Evolutionary conservation across 2,329 filamentous ascomycete genomes (phyloP), one percentile per base, ranked within the genome.

Genomic region (Diplodia seriata): DNA sequence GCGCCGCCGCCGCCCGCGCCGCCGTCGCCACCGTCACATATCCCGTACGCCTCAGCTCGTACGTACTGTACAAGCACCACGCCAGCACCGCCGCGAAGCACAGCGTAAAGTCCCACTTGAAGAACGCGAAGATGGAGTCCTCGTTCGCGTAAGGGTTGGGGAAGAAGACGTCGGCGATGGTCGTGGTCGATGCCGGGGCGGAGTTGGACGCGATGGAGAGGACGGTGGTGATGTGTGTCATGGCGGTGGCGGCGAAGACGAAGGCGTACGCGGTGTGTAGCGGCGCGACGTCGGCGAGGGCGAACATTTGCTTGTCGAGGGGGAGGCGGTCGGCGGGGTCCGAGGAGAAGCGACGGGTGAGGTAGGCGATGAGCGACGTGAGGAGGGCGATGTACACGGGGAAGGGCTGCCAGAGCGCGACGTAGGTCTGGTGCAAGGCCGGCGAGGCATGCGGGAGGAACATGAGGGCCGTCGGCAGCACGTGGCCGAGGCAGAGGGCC

Each of bases 401-500:
- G 50, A 53, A 64, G 26, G 61, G 49, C 49, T 64, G 74, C 74
- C 74, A 76, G 29, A 73, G 23, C 8, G 72, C 72, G 31, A 75
- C 67, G 26, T 71, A 68, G 2, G 31, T 50, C 47, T 75, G 73
- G 4, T 63, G 70, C 12, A 31, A 70, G n/a, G 67, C 57, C 7
- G 68, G 15, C 38, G 70, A 59, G 1, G 57, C 68, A 66, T 72
- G 68, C 9, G 72, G 72, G 36, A 74, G 66, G 56, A 74, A 74
- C 55, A 76, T 69, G 61, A 74, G 62, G n/a, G 68, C 31, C 1
- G 72, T 74, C 1, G 75, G 75, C 9, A 75, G 53, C 4, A 73
- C 63, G 55, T 71, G 75, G 33, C 74, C 74, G 12, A 75, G 23
- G 6, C 73, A 9, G 31, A 75, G n/a, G 9, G 73, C 70, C 8